Percentiles rank a stretch among this genome's conserved stretches.
Evolutionary conservation across 805 yeast species (phyloP).

Genomic region (Cyberlindnera suaveolens): DNA sequence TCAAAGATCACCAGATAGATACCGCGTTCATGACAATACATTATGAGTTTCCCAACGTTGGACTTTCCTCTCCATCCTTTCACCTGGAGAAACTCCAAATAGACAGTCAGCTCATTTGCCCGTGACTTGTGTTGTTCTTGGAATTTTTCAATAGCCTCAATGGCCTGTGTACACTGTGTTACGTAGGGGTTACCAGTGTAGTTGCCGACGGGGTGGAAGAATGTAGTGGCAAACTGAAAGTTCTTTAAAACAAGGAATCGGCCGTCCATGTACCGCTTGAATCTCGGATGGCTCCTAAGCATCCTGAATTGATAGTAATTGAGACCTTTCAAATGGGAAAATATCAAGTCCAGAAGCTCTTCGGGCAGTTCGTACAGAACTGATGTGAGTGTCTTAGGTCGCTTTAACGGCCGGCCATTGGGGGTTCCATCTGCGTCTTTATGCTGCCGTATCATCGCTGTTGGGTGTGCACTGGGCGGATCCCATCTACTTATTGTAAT

Average conservation of each 20-base stretch:
- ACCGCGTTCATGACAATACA: background rate
- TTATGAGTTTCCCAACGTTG: background rate
- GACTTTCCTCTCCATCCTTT: background rate
- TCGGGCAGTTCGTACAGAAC: background rate
- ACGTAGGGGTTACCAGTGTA: background rate
- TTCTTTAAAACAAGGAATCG: background rate
- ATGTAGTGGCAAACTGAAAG: background rate
- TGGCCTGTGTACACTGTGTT: background rate
- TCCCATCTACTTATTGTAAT: too few species aligned
- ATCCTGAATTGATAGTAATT: background rate
- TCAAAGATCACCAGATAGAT: background rate
- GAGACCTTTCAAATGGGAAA: background rate
- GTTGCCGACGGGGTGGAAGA: background rate
- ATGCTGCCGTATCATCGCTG: background rate
- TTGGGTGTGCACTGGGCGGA: too few species aligned
- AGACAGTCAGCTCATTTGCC: background rate
- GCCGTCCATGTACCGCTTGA: background rate
- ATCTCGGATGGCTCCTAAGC: background rate
- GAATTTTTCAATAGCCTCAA: background rate
- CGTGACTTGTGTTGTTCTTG: background rate
- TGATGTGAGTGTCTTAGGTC: background rate
- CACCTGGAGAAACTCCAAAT: background rate
- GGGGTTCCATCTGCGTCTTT: background rate
- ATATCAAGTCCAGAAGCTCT: background rate
- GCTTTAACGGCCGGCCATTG: background rate